phyloP scores from a whole-genome alignment of 371 early-diverging fungal species.

The Actinomortierella ambigua region DNA sequence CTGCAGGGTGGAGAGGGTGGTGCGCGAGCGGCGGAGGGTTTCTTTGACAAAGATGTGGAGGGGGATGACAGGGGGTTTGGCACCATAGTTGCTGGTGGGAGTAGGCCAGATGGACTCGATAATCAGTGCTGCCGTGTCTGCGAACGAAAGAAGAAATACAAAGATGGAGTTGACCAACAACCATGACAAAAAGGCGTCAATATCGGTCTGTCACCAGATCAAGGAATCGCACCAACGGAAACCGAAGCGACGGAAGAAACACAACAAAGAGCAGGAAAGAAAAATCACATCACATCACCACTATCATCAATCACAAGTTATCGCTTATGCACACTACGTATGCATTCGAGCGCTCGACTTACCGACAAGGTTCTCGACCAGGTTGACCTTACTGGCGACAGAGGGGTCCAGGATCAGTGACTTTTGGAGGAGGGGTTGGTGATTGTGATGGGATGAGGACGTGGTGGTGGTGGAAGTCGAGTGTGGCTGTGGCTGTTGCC shows the following conservation, averaged over 20 bases:
- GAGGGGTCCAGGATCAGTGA: neutral
- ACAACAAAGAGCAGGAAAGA: neutral
- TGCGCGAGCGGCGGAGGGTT: conserved; percentile 69
- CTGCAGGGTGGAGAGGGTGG: conserved; percentile 76
- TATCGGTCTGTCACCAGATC: neutral
- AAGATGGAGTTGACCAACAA: neutral
- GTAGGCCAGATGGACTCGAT: conserved; percentile 58
- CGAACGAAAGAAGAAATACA: neutral
- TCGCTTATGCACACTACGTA: neutral
- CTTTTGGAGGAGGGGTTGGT: neutral
- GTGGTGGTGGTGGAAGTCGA: neutral
- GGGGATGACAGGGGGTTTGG: conserved; percentile 56
- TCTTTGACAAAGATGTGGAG: conserved; percentile 71
- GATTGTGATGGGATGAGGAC: neutral
- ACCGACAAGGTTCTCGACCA: conserved; percentile 59
- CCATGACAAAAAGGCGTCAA: conserved; percentile 4
- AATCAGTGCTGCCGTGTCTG: conserved; percentile 55
- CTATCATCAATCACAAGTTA: neutral
- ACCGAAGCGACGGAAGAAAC: neutral
- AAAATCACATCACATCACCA: no score
- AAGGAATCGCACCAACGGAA: neutral
- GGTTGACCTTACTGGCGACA: neutral
- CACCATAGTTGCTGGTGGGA: conserved; percentile 28
- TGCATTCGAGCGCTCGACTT: conserved; percentile 17
- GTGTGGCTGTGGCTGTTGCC: conserved; percentile 17